Evolutionary conservation across 2,329 filamentous ascomycete genomes (phyloP).

Genomic region (Penicillium brasilianum): DNA sequence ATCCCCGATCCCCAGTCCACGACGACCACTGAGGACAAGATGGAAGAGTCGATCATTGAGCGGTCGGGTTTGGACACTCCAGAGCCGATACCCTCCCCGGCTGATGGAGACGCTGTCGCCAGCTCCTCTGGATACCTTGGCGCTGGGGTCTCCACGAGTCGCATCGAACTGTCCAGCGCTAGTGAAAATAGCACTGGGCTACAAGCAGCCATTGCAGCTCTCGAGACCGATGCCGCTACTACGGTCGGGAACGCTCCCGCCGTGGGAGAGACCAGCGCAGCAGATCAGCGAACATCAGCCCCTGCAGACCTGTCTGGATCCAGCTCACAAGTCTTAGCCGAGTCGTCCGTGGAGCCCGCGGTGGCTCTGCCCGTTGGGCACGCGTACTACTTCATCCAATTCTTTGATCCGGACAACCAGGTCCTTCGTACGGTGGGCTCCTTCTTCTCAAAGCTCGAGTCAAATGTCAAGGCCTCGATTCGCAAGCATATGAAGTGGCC

Average conservation of each 20-base stretch:
- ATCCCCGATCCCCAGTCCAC: constrained; percentile 40
- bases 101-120: constrained; percentile 32
- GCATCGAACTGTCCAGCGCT: not conserved
- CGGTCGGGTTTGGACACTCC: constrained; percentile 32
- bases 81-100: constrained; percentile 24
- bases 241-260: constrained; percentile 21
- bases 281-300: constrained; percentile 6
- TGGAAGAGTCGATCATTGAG: constrained; percentile 38
- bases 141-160: not conserved
- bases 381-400: constrained; percentile 56
- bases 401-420: constrained; percentile 58
- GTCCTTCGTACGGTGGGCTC: constrained; percentile 47
- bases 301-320: constrained; percentile 22
- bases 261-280: constrained; percentile 20
- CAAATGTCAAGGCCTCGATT: constrained; percentile 48
- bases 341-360: constrained; percentile 23
- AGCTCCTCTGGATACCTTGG: constrained; percentile 35
- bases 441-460: constrained; percentile 48
- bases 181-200: not conserved
- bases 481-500: constrained; percentile 46
- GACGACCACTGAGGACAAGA: constrained; percentile 34
- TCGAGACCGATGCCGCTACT: constrained; percentile 18
- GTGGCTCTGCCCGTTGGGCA: constrained; percentile 40
- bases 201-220: constrained; percentile 15
- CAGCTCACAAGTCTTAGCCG: constrained; percentile 7